phyloP scores from a whole-genome alignment of 2,329 filamentous ascomycete genomes.

The Sarocladium strictum region DNA sequence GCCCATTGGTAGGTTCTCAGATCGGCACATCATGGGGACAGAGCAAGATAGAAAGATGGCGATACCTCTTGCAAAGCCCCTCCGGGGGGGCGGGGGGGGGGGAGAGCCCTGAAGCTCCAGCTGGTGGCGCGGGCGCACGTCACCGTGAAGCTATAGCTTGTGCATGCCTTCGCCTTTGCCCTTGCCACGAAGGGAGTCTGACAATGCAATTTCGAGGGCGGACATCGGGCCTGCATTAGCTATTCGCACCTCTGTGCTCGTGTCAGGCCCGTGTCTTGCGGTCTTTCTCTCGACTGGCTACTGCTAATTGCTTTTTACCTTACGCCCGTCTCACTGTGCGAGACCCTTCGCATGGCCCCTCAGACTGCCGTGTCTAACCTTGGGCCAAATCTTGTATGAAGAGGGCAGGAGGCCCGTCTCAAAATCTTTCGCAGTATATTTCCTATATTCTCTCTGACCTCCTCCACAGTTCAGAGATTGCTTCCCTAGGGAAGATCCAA shows the following conservation, averaged over 20 bases:
- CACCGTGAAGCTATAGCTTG: not conserved
- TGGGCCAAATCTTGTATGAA: not conserved
- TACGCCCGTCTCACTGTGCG: not conserved
- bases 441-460: no score
- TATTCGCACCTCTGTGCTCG: not conserved
- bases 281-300: not conserved
- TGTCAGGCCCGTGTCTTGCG: not conserved
- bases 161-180: slow-evolving; percentile 5
- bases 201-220: slow-evolving; percentile 8
- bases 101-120: not conserved
- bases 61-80: not conserved
- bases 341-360: slow-evolving; percentile 4
- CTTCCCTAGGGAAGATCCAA: not conserved
- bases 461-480: not conserved
- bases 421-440: no score
- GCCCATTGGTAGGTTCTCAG: not conserved
- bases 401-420: not conserved
- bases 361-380: not conserved
- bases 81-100: no score
- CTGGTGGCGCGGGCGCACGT: not conserved
- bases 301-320: slow-evolving; percentile 1
- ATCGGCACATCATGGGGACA: not conserved
- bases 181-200: slow-evolving; percentile 4
- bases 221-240: not conserved
- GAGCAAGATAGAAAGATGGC: not conserved